Base-by-base conservation (phyloP, 306 rosid species). In the Cucumis hystrix region DNA sequence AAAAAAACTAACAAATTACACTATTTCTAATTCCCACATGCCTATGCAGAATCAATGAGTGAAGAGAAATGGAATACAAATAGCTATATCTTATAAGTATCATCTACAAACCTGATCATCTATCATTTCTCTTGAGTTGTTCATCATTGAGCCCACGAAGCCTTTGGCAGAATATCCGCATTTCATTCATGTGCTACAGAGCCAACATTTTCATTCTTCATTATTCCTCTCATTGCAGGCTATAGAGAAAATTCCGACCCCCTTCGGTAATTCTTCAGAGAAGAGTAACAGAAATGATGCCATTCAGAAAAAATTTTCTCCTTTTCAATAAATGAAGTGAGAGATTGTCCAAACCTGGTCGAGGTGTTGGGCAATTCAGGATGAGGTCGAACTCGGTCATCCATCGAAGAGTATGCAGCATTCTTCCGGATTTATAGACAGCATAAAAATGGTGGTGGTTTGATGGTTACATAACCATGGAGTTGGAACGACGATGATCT, bases 401-500 rank as follows among this genome's bases (percentile, higher is more conserved):
- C 43, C 76, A 49, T 47, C 21, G 14, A 39, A 37, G 4, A 39
- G 72, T 7, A 37, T 51, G 80, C 25, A 60, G 79, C 69, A 3
- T 76, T 79, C 78, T n/a, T 64, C 70, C 68, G 74, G 74, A 14
- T 62, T 18, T 71, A 51, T 49, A 67, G 43, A 71, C 43, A 25
- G 56, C 61, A 73, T 54, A 52, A 52, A 18, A 71, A 71, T 49
- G 58, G 63, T 49, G 58, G 49, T n/a, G 28, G 10, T 73, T 73
- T 40, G 51, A 84, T 43, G 30, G 86, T 89, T 85, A 92, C 84
- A 85, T 83, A 77, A 83, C 92, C 52, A 96, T 92, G 60, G 99
- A 96, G 70, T 96, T 76, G 16, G 98, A 83, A 7, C 97, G 93
- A 64, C 98, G 96, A 85, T 82, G 86, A 83, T 92, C 98, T 1